Evolutionary conservation across 2,329 filamentous ascomycete species (phyloP), one percentile per base, ranked within the genome.

Genomic region (Pseudocercospora musae): DNA sequence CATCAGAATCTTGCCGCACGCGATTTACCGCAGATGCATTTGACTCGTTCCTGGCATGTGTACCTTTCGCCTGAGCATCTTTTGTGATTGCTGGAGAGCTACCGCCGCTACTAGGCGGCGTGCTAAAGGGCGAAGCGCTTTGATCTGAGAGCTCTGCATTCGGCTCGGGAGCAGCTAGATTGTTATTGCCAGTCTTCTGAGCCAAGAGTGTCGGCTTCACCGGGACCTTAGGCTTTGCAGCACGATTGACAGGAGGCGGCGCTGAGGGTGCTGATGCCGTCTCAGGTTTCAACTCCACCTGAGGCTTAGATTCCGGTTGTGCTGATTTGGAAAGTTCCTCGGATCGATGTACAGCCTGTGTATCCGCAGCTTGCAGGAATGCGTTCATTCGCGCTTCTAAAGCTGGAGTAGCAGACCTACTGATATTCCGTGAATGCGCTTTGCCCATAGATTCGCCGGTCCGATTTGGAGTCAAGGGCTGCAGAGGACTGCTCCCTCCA

Each of bases 201-300:
- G 66, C 63, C 20, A 73, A 57, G 5, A 63, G 53, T 4, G 58
- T 54, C 9, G 72, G 72, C 57, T 74, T 74, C 7, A 50, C 74
- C 10, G 82, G 82, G 58, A 89, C 84, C 70, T 86, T 88, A 3
- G 89, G 89, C 75, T 96, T 96, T 44, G 91, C 90, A 29, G 87
- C 87, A 59, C 93, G 87, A 74, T 96, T 95, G 40, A 93, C 83
- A 0, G 90, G 89, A 4, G 92, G 91, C 9, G 91, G 90, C 10
- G 81, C 74, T 4, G 48, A 50, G 13, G 49, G 50, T 25, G 60
- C 55, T 33, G 58, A 52, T 50, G 61, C 33, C 18, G 29, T 13
- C 15, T 55, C 56, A 10, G 58, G 46, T 48, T 54, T 63, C 9
- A 54, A 50, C n/a, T 44, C 40, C 20, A 42, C n/a, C 3, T 18